These are phyloP conservation scores for Neoconidiobolus thromboides DNA, from an alignment of 371 early-diverging fungal genomes.

Conservation along the genomic window DNA sequence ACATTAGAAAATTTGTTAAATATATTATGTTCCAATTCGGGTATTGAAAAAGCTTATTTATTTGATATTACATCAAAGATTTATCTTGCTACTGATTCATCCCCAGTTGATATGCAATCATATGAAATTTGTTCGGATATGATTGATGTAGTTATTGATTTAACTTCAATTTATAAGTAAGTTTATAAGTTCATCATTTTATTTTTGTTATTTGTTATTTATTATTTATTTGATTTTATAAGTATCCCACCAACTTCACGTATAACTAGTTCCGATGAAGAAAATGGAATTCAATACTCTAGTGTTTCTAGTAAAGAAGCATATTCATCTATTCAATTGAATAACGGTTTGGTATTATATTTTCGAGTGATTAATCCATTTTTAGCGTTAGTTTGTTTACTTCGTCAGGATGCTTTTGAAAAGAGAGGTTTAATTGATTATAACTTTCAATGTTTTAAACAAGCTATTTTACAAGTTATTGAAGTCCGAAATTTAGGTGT, in stretches of 20 bases:
- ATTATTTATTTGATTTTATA: neutral
- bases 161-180: conserved; percentile 61
- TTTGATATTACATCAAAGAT: conserved; percentile 79
- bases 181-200: neutral
- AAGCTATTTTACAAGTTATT: conserved; percentile 47
- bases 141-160: conserved; percentile 82
- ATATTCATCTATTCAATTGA: conserved; percentile 45
- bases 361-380: conserved; percentile 58
- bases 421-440: conserved; percentile 77
- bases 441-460: conserved; percentile 65
- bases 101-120: conserved; percentile 81
- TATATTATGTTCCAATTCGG: conserved; percentile 83
- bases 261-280: neutral
- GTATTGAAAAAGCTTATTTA: conserved; percentile 87
- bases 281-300: neutral
- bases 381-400: conserved; percentile 57
- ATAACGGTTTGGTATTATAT: conserved; percentile 66
- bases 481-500: conserved; percentile 17
- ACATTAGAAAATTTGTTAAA: conserved; percentile 84
- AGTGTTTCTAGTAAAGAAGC: conserved; percentile 15
- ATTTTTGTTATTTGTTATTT: neutral
- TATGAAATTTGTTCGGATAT: conserved; percentile 88
- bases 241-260: conserved; percentile 3
- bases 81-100: conserved; percentile 85
- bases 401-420: conserved; percentile 72